Evolutionary conservation across 139 green algal genomes (phyloP).

Genomic region (Desmodesmus armatus): DNA sequence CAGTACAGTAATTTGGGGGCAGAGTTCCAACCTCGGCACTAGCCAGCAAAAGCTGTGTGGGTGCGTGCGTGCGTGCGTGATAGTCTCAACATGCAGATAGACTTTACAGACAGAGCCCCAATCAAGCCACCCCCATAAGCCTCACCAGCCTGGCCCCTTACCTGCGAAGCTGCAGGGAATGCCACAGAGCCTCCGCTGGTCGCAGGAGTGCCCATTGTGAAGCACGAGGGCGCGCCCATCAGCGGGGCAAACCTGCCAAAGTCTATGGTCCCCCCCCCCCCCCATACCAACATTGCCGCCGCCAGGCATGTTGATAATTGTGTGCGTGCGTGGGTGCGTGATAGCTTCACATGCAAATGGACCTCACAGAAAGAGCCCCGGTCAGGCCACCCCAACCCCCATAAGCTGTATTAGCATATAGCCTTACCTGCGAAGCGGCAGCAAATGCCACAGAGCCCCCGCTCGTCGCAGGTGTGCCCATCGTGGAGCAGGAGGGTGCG

Average conservation of each 20-base stretch:
- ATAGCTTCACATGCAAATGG: too few relatives aligned
- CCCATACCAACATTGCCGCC: not conserved
- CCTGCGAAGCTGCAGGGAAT: slow-evolving; percentile 34
- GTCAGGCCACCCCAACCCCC: not conserved
- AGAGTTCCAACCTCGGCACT: too few relatives aligned
- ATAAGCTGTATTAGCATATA: not conserved
- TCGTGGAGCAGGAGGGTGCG: not conserved
- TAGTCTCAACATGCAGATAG: too few relatives aligned
- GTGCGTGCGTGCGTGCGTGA: too few relatives aligned
- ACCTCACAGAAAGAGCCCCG: not conserved
- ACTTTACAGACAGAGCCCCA: not conserved
- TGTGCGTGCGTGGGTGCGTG: too few relatives aligned
- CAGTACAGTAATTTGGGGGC: too few relatives aligned
- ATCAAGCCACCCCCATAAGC: not conserved
- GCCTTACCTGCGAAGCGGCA: slow-evolving; percentile 20
- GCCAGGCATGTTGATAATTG: not conserved
- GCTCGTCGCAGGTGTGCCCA: not conserved
- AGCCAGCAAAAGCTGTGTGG: too few relatives aligned
- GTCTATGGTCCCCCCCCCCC: slow-evolving; percentile 4
- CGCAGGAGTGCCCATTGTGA: not conserved
- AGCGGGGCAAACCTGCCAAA: slow-evolving; percentile 34
- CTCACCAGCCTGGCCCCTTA: not conserved
- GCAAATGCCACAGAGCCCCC: not conserved
- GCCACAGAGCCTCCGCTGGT: not conserved
- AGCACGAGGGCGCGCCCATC: slow-evolving; percentile 21